Conservation (phyloP, 257 asterid species). For the Henckelia pumila region DNA sequence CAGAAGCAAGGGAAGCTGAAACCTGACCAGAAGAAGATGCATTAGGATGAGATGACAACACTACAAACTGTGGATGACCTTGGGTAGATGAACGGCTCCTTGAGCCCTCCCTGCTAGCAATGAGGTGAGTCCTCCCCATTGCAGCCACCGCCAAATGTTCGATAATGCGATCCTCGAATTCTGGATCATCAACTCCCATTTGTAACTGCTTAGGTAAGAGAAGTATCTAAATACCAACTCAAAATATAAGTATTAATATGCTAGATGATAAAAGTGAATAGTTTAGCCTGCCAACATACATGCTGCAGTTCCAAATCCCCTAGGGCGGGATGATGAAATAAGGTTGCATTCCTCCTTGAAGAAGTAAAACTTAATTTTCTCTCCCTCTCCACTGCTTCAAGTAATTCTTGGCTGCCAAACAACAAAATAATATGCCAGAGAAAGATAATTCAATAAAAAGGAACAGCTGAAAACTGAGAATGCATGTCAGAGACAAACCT, state of each 20-base stretch:
- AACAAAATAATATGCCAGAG: too few relatives aligned
- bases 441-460: too few relatives aligned
- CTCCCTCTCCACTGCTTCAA: constrained; percentile 82
- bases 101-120: constrained; percentile 61
- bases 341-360: constrained; percentile 64
- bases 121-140: constrained; percentile 73
- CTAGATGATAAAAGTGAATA: constrained; percentile 4
- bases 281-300: constrained; percentile 41
- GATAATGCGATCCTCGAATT: constrained; percentile 80
- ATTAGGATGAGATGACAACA: constrained; percentile 51
- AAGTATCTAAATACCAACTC: constrained; percentile 23
- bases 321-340: constrained; percentile 72
- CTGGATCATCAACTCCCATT: constrained; percentile 57
- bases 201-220: constrained; percentile 58
- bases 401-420: constrained; percentile 84
- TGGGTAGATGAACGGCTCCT: constrained; percentile 56
- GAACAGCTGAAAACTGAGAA: constrained; percentile 17
- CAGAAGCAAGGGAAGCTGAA: constrained; percentile 35
- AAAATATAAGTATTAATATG: background rate
- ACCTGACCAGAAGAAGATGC: constrained; percentile 41
- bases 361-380: constrained; percentile 57
- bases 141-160: constrained; percentile 93
- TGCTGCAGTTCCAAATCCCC: constrained; percentile 76
- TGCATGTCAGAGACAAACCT: constrained; percentile 43
- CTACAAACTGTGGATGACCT: constrained; percentile 52